phyloP scores from a whole-genome alignment of 2,329 filamentous ascomycete genomes.

The Colletotrichum sp. region DNA sequence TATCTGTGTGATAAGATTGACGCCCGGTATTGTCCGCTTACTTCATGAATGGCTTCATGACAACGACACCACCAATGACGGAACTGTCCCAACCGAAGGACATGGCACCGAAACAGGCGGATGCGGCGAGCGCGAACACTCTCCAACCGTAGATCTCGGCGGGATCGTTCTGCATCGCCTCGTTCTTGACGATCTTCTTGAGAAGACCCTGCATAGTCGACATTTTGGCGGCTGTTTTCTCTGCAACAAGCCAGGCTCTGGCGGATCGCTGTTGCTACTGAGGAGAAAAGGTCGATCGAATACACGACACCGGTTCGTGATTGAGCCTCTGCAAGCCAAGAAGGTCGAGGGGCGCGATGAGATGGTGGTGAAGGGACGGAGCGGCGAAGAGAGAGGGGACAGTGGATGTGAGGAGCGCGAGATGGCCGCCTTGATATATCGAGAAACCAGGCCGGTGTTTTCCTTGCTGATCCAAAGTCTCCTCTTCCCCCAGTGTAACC shows the following conservation, averaged over 20 bases:
- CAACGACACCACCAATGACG: slow-evolving; percentile 71
- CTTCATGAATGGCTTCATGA: slow-evolving; percentile 60
- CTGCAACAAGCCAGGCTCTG: slow-evolving; percentile 17
- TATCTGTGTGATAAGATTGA: slow-evolving; percentile 5
- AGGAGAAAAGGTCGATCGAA: neutral
- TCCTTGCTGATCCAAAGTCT: neutral
- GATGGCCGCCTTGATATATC: slow-evolving; percentile 15
- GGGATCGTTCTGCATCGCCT: slow-evolving; percentile 71
- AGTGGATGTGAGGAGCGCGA: neutral
- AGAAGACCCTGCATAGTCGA: slow-evolving; percentile 29
- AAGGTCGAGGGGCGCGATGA: neutral
- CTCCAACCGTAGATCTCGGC: slow-evolving; percentile 73
- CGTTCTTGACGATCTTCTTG: slow-evolving; percentile 52
- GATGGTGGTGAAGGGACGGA: neutral
- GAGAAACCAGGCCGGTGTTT: slow-evolving; percentile 2
- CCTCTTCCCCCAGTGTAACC: slow-evolving; percentile 4
- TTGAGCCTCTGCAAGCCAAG: slow-evolving; percentile 3
- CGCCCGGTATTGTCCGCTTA: slow-evolving; percentile 28
- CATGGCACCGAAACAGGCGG: slow-evolving; percentile 54
- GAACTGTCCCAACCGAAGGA: slow-evolving; percentile 69
- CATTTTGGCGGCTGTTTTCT: slow-evolving; percentile 14
- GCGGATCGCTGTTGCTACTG: slow-evolving; percentile 12
- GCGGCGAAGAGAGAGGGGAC: slow-evolving; percentile 1
- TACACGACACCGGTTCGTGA: slow-evolving; percentile 3
- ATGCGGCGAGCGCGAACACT: slow-evolving; percentile 67